Evolutionary conservation across 2,329 filamentous ascomycete species (phyloP), one percentile per base, ranked within the genome.

Genomic region (Huntiella abstrusa): DNA sequence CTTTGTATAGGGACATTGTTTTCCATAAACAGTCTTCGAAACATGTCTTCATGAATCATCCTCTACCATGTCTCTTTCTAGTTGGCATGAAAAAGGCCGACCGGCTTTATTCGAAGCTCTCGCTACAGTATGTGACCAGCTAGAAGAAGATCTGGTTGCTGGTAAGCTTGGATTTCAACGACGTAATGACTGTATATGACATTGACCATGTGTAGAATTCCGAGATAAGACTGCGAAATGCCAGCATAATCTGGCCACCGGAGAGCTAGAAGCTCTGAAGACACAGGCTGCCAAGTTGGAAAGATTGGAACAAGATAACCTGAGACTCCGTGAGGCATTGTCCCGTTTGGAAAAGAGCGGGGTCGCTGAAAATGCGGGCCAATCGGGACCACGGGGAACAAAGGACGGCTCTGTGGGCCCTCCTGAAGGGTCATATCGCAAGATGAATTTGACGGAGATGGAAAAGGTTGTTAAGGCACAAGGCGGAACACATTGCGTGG

Each of bases 301-400:
- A 11, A 54, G 51, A 1, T 53, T 71, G 19, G 60, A 67, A 46
- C 53, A 60, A 12, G 65, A 70, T 49, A 69, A 68, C 43, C 53
- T 52, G n/a, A 51, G 56, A 4, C 58, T 73, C 4, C 60, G 57
- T 43, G 54, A 52, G 32, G 59, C 67, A 6, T n/a, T 45, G 49
- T 70, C 7, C 50, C 52, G 39, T 16, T 40, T 41, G 22, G 33
- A 49, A 33, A 49, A 28, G 22, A 28, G 22, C 22, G 22, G 22
- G 22, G 22, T 3, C 3, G 22, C 22, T 10, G 22, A 28, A 28
- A 28, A 28, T 28, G 22, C 8, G 22, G 22, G 22, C 8, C 22
- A 28, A 10, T 5, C 22, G 22, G 22, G 7, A 7, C 22, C 22
- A 28, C 22, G 5, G 22, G 7, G 22, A 10, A 28, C 22, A 28